These are phyloP conservation scores for Wallacemonas rigidus DNA, from an alignment of 208 protist genomes.

Conservation along the genomic window DNA sequence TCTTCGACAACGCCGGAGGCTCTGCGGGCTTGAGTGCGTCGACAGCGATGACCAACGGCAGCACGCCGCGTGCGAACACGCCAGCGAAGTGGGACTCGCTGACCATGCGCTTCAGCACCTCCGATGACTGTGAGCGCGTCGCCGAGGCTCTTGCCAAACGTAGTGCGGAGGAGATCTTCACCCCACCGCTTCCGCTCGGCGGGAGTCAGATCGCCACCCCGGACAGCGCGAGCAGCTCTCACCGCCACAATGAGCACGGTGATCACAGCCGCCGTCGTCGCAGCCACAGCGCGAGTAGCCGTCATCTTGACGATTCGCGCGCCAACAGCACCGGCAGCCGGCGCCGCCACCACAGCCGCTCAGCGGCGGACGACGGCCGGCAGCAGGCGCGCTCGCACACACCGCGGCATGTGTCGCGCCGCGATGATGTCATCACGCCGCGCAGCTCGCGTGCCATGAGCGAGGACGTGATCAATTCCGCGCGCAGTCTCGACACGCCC, in stretches of 20 bases:
- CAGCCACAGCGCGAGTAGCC: conserved; percentile 19
- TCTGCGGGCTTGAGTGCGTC: conserved; percentile 16
- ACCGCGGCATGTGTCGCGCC: conserved; percentile 9
- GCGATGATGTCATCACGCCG: conserved; percentile 27
- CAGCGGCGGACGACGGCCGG: neutral
- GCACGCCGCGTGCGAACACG: conserved; percentile 27
- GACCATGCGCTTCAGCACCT: conserved; percentile 43
- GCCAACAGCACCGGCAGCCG: conserved; percentile 11
- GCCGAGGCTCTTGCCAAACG: conserved; percentile 52
- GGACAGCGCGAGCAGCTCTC: conserved; percentile 29
- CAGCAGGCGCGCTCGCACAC: conserved; percentile 13
- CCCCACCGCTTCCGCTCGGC: conserved; percentile 26
- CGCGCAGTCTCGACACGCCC: conserved; percentile 15
- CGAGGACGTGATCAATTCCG: conserved; percentile 24
- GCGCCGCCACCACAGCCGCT: conserved; percentile 17
- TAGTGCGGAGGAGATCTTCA: conserved; percentile 37
- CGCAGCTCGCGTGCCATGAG: conserved; percentile 38
- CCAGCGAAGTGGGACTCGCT: conserved; percentile 57
- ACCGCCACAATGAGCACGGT: conserved; percentile 26
- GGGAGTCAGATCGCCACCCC: neutral
- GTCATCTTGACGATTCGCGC: neutral
- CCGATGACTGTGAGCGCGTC: conserved; percentile 41
- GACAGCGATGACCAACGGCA: conserved; percentile 18
- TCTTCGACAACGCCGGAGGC: conserved; percentile 74
- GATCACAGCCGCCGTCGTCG: conserved; percentile 13